Conservation (phyloP, 768 basidiomycete species). For the Trametopsis cervina region DNA sequence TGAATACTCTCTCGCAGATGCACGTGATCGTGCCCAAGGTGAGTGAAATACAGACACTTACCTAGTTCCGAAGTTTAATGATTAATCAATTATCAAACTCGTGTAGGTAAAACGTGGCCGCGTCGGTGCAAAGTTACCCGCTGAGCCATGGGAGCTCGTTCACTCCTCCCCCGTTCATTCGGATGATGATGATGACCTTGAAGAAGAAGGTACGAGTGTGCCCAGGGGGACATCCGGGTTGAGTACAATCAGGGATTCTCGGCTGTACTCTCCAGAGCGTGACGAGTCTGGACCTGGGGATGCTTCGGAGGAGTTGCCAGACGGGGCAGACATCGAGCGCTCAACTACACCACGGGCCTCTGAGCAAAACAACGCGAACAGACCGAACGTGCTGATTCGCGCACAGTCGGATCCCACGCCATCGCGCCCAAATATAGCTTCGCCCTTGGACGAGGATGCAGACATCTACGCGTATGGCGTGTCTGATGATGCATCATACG, state of each 20-base stretch:
- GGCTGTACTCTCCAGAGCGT: too few relatives aligned
- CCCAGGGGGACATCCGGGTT: background rate
- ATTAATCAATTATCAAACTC: too few relatives aligned
- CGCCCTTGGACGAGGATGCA: background rate
- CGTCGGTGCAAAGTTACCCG: conserved; percentile 11
- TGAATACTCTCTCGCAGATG: conserved; percentile 31
- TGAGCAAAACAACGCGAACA: too few relatives aligned
- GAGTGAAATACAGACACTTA: too few relatives aligned
- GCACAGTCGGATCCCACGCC: background rate
- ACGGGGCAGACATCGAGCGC: too few relatives aligned
- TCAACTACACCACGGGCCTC: too few relatives aligned
- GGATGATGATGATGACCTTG: too few relatives aligned
- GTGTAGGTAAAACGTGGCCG: conserved; percentile 12
- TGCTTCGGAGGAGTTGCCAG: too few relatives aligned
- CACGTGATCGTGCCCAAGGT: conserved; percentile 33
- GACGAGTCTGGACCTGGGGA: too few relatives aligned
- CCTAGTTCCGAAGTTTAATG: too few relatives aligned
- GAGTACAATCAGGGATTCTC: conserved; percentile 1
- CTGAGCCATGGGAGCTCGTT: conserved; percentile 8
- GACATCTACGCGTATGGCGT: too few relatives aligned
- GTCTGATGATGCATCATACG: too few relatives aligned
- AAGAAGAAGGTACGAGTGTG: background rate
- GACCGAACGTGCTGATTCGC: background rate
- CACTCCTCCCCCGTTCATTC: background rate
- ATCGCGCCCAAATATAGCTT: background rate